Percentiles rank a stretch among this genome's conserved stretches.
These are phyloP conservation scores for Metschnikowia lachancei DNA, from an alignment of 805 yeast species.

Conservation along the genomic window DNA sequence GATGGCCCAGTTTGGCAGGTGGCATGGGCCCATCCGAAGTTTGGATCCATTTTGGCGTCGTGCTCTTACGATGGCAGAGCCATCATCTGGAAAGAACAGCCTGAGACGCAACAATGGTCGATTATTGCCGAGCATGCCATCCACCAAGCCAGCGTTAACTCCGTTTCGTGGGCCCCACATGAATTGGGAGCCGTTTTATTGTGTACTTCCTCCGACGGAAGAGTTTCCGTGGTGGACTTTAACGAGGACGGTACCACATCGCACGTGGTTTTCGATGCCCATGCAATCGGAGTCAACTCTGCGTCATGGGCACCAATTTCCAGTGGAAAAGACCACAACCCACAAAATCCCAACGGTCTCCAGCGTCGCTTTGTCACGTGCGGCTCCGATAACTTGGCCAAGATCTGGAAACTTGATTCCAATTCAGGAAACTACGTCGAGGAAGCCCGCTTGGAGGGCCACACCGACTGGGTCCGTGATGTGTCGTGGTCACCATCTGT, in stretches of 20 bases:
- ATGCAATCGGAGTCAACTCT: conserved; percentile 89
- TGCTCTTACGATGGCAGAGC: conserved; percentile 96
- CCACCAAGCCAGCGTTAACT: conserved; percentile 92
- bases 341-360: conserved; percentile 5
- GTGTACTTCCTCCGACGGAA: conserved; percentile 92
- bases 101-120: conserved; percentile 81
- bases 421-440: conserved; percentile 55
- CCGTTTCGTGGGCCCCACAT: conserved; percentile 96
- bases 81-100: conserved; percentile 83
- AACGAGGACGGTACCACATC: conserved; percentile 81
- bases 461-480: conserved; percentile 97
- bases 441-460: conserved; percentile 83
- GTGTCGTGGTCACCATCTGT: conserved; percentile 97
- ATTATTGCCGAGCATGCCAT: conserved; percentile 81
- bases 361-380: conserved; percentile 84
- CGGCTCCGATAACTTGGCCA: conserved; percentile 92
- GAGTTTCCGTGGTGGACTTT: conserved; percentile 85
- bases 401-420: conserved; percentile 77
- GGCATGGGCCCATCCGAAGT: conserved; percentile 98
- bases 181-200: conserved; percentile 91
- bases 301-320: conserved; percentile 90
- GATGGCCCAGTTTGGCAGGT: conserved; percentile 99
- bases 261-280: conserved; percentile 69
- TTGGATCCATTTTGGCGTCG: conserved; percentile 90
- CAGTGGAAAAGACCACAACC: conserved; percentile 28